A percentile compares a stretch with the other conserved stretches of the same genome.
Evolutionary conservation across 2,329 filamentous ascomycete genomes (phyloP).

Genomic region (Zymoseptoria brevis): DNA sequence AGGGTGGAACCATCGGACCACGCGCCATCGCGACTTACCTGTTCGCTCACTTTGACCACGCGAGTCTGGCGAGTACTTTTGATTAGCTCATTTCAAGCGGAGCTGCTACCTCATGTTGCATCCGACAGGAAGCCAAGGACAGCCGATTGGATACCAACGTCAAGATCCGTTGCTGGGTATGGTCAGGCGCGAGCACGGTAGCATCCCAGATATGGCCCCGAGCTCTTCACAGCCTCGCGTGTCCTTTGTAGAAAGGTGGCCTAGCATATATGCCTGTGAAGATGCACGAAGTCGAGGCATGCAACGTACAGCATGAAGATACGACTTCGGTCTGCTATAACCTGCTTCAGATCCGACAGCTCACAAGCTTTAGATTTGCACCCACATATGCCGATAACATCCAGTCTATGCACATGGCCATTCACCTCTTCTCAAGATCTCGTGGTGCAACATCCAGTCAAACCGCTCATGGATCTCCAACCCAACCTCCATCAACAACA

Average conservation of each 20-base stretch:
- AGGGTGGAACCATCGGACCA: too few species aligned
- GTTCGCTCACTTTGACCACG: too few species aligned
- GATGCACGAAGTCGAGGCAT: background rate
- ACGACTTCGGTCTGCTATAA: background rate
- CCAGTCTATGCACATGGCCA: background rate
- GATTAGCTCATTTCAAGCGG: too few species aligned
- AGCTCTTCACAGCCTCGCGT: background rate
- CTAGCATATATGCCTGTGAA: background rate
- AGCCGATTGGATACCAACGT: too few species aligned
- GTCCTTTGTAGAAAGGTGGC: background rate
- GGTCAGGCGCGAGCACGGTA: too few species aligned
- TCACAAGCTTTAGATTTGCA: background rate
- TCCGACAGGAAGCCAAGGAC: too few species aligned
- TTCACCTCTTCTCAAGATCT: background rate
- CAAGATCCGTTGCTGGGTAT: too few species aligned
- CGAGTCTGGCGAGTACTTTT: too few species aligned
- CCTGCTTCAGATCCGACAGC: background rate
- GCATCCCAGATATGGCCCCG: too few species aligned
- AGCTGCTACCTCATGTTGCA: too few species aligned
- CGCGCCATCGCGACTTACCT: too few species aligned
- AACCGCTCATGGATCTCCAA: constrained; percentile 15
- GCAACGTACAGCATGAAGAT: background rate
- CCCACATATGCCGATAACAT: background rate
- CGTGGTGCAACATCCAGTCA: background rate
- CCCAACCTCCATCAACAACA: constrained; percentile 28